These are phyloP conservation scores for Ustilago trichophora DNA, from an alignment of 1,284 basidiomycete species.

Conservation along the genomic window DNA sequence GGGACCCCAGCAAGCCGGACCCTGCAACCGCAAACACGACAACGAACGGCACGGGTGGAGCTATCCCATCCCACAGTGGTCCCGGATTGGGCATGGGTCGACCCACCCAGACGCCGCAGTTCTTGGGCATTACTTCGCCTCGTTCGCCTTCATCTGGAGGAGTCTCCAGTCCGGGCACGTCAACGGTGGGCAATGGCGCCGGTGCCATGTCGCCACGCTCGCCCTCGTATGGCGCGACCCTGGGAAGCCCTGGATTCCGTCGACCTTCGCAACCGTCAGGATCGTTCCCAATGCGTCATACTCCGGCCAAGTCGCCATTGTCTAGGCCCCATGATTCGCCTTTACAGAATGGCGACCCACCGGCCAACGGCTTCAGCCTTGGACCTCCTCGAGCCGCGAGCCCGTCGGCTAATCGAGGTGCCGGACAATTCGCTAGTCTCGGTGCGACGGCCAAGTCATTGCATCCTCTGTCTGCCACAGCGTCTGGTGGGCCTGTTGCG, in stretches of 20 bases:
- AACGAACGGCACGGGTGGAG: not conserved
- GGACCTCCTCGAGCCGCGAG: constrained; percentile 36
- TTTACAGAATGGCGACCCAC: constrained; percentile 17
- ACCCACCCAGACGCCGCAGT: constrained; percentile 17
- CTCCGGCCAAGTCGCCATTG: constrained; percentile 44
- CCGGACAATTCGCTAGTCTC: constrained; percentile 12
- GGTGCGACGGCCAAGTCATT: constrained; percentile 25
- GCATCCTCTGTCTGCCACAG: constrained; percentile 24
- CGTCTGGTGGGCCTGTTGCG: not conserved
- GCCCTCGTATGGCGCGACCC: constrained; percentile 28
- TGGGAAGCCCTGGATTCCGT: constrained; percentile 27
- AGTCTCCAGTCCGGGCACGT: not conserved
- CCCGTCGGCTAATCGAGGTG: constrained; percentile 19
- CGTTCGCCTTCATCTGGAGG: constrained; percentile 24
- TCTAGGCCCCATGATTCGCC: constrained; percentile 31
- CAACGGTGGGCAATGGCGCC: constrained; percentile 2
- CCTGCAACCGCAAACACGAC: constrained; percentile 1
- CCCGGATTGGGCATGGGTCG: constrained; percentile 36
- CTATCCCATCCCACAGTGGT: constrained; percentile 2
- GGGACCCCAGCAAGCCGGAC: constrained; percentile 10
- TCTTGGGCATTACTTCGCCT: constrained; percentile 18
- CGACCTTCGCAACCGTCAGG: constrained; percentile 45
- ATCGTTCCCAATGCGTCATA: constrained; percentile 49
- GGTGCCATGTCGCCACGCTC: constrained; percentile 23
- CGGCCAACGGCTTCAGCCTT: constrained; percentile 34